Conservation (phyloP, 1,284 basidiomycete species). For the Agaricales sp. region DNA sequence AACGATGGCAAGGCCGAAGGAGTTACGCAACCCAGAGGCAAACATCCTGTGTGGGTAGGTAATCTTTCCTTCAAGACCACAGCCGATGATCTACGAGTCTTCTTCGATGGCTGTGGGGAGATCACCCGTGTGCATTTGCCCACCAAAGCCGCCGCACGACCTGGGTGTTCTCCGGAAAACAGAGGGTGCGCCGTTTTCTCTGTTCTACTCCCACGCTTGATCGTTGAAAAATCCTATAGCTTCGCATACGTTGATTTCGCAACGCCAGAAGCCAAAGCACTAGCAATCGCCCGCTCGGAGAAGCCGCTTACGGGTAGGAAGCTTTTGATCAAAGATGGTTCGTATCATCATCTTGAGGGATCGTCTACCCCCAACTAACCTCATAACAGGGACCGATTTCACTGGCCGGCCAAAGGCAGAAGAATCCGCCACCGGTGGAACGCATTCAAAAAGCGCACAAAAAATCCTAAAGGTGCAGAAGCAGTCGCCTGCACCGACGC, state of each 20-base stretch:
- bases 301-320: conserved; percentile 76
- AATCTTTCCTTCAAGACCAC: conserved; percentile 92
- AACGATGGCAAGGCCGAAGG: conserved; percentile 24
- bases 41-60: conserved; percentile 91
- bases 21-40: conserved; percentile 27
- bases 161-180: conserved; percentile 45
- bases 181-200: conserved; percentile 40
- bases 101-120: conserved; percentile 67
- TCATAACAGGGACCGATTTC: conserved; percentile 56
- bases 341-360: too few relatives aligned
- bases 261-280: conserved; percentile 59
- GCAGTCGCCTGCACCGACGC: conserved; percentile 72
- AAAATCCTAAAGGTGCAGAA: conserved; percentile 78
- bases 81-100: conserved; percentile 53
- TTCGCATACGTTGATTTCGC: conserved; percentile 96
- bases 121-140: conserved; percentile 72
- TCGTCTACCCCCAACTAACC: too few relatives aligned
- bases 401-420: conserved; percentile 46
- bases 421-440: conserved; percentile 20
- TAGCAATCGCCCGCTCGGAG: conserved; percentile 78
- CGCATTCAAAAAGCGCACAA: conserved; percentile 68
- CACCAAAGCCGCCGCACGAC: conserved; percentile 36
- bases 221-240: conserved; percentile 28
- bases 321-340: conserved; percentile 89
- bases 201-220: conserved; percentile 7